Evolutionary conservation across 2,329 filamentous ascomycete genomes (phyloP).

Genomic region (Colletotrichum salicis): DNA sequence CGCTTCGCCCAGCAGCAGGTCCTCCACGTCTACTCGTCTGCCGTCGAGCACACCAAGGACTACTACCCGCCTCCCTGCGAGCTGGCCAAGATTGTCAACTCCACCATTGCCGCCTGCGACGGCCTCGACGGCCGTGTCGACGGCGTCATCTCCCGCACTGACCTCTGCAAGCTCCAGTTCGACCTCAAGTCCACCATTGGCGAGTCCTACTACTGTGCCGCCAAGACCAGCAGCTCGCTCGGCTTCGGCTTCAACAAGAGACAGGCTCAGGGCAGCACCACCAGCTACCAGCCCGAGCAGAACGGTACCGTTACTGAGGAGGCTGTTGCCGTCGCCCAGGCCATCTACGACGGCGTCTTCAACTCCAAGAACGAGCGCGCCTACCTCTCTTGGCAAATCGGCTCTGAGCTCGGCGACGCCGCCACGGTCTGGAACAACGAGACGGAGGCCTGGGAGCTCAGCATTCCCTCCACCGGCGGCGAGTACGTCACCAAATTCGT

Average conservation of each 20-base stretch:
- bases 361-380: conserved; percentile 47
- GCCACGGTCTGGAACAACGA: conserved; percentile 46
- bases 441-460: conserved; percentile 46
- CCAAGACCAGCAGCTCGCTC: conserved; percentile 34
- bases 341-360: conserved; percentile 47
- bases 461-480: conserved; percentile 45
- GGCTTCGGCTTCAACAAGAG: conserved; percentile 43
- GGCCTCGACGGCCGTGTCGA: conserved; percentile 64
- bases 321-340: conserved; percentile 45
- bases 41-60: conserved; percentile 50
- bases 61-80: conserved; percentile 55
- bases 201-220: conserved; percentile 45
- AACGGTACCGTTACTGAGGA: conserved; percentile 48
- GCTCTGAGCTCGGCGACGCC: conserved; percentile 46
- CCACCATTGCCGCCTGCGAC: conserved; percentile 65
- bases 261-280: conserved; percentile 38
- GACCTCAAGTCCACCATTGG: conserved; percentile 46
- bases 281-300: conserved; percentile 43
- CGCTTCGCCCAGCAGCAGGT: conserved; percentile 56
- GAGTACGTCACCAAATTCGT: conserved; percentile 54
- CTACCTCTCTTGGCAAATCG: conserved; percentile 41
- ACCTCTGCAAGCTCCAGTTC: conserved; percentile 49
- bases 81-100: conserved; percentile 61
- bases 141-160: conserved; percentile 39
- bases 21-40: conserved; percentile 51